Base-by-base conservation (phyloP, 345 rosid genomes). In the Passiflora organensis region DNA sequence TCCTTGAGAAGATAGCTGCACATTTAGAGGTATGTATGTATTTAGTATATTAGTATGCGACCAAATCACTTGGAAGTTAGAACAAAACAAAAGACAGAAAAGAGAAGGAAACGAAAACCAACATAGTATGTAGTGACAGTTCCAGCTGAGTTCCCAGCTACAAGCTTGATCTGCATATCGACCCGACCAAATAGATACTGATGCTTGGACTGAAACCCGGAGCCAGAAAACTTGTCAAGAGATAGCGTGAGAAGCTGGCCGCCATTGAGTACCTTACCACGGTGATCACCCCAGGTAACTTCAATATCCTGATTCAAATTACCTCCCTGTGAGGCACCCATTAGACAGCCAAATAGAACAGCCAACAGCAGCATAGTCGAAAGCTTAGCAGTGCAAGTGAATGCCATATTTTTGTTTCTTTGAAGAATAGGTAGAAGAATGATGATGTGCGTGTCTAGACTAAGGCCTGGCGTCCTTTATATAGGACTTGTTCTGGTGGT, bases 71-170 rank as follows among this genome's bases (percentile, higher is more conserved):
- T n/a, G n/a, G n/a, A n/a, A n/a, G n/a, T n/a, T n/a, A 41, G 1
- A 54, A 41, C 13, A 10, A 20, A n/a, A 39, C 2, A 10, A 54
- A 13, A 21, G 18, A 10, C 21, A 5, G 1, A 0, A 0, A 4
- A 10, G 46, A 2, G 44, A 9, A n/a, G 32, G 18, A 11, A 2
- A 1, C 13, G 1, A 1, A 11, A 5, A 34, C 51, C 44, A 21
- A 56, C 60, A 28, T 56, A 56, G 24, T 16, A 44, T 6, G 60
- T 32, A 11, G 60, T 44, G 42, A 56, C 60, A 5, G 51, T 43
- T 23, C 60, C 60, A 1, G 60, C 60, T 4, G 60, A 56, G 60
- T 56, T 56, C 42, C 60, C 60, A 12, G 60, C 2, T 17, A 56
- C 60, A 6, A 56, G 32, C 23, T 56, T 56, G 18, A 56, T 44